These are phyloP conservation scores for Cenchrus fungigraminus DNA, from an alignment of 176 grass and related monocot species.

Conservation along the genomic window DNA sequence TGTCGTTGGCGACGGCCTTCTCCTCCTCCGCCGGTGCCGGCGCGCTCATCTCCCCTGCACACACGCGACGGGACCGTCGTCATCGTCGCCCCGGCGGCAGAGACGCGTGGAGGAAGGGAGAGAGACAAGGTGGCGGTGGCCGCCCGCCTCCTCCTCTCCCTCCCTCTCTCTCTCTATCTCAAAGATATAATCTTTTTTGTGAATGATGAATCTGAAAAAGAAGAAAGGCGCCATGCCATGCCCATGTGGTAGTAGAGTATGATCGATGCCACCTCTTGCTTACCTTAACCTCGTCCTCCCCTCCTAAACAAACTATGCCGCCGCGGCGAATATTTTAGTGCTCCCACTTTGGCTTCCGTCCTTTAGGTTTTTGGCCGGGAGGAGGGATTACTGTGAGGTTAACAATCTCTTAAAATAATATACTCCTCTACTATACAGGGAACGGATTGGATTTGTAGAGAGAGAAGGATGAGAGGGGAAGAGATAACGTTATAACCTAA, in stretches of 20 bases:
- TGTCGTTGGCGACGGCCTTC: background rate
- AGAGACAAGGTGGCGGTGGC: background rate
- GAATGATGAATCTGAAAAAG: conserved; percentile 10
- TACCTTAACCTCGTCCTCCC: conserved; percentile 24
- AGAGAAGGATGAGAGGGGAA: conserved; percentile 2
- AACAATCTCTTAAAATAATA: conserved; percentile 29
- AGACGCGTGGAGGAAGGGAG: background rate
- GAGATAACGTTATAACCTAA: conserved; percentile 51
- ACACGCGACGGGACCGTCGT: conserved; percentile 39
- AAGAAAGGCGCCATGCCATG: conserved; percentile 6
- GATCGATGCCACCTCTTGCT: conserved; percentile 29
- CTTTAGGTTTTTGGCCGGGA: conserved; percentile 16
- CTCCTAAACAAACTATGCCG: conserved; percentile 24
- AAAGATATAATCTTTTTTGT: conserved; percentile 16
- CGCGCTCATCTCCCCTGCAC: conserved; percentile 55
- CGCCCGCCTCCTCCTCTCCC: background rate
- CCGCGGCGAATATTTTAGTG: conserved; percentile 48
- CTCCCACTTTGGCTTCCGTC: conserved; percentile 18
- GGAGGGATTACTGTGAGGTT: conserved; percentile 52
- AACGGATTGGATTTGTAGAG: background rate
- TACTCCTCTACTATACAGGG: conserved; percentile 14
- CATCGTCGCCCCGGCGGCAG: conserved; percentile 33
- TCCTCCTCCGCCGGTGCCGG: background rate
- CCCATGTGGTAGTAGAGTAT: background rate
- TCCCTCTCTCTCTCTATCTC: background rate